Conservation (phyloP, 768 basidiomycete species). For the Amanita phalloides region DNA sequence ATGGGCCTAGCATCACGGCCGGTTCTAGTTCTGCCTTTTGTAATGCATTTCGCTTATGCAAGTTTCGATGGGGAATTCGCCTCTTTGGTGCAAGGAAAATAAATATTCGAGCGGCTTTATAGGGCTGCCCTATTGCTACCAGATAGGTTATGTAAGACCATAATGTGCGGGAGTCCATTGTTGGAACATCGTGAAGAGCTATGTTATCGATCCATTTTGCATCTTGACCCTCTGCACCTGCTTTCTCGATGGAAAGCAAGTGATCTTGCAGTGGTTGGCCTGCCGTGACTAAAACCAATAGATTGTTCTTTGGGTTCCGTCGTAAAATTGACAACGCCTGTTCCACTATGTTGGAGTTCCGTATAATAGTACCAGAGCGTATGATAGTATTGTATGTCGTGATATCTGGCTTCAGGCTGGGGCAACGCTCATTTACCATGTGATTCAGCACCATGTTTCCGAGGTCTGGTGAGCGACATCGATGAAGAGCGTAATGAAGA, state of each 20-base stretch:
- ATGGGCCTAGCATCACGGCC: slow-evolving; percentile 44
- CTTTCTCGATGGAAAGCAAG: background rate
- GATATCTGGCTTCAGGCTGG: slow-evolving; percentile 32
- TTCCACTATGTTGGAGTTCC: slow-evolving; percentile 30
- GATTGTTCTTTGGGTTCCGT: background rate
- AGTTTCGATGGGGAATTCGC: background rate
- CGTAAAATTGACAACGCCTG: slow-evolving; percentile 24
- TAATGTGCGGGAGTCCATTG: background rate
- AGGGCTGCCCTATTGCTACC: background rate
- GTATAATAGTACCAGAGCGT: slow-evolving; percentile 41
- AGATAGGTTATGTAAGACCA: slow-evolving; percentile 4
- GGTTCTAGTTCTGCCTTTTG: slow-evolving; percentile 23
- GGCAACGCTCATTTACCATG: slow-evolving; percentile 34
- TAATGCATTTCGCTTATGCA: slow-evolving; percentile 1
- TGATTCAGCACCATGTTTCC: slow-evolving; percentile 42
- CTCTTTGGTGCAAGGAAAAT: slow-evolving; percentile 11
- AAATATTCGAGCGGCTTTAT: slow-evolving; percentile 22
- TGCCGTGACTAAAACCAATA: background rate
- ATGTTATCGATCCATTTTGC: background rate
- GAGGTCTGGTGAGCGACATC: slow-evolving; percentile 38
- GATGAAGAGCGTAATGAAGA: slow-evolving; percentile 54
- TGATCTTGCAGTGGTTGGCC: background rate
- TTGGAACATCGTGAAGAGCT: background rate
- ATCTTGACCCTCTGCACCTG: background rate
- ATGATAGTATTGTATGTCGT: slow-evolving; percentile 50